phyloP scores from a whole-genome alignment of 768 basidiomycete species.

The Phylloporus arenicola region DNA sequence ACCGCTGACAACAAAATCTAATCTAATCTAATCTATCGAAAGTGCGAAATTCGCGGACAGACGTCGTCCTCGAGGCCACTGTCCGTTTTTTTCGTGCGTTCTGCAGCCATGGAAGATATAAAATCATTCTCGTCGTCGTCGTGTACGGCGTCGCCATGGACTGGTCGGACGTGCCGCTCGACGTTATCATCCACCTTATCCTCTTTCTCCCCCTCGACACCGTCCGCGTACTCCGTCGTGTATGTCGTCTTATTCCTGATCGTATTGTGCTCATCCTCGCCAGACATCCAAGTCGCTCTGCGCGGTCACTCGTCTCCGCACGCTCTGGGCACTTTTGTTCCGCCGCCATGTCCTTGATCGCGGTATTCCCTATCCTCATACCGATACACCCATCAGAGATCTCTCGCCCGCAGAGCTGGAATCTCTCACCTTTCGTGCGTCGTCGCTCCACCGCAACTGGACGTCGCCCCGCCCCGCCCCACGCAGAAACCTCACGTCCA shows the following conservation, averaged over 20 bases:
- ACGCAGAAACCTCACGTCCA: slow-evolving; percentile 24
- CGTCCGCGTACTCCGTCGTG: slow-evolving; percentile 45
- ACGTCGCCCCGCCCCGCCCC: slow-evolving; percentile 34
- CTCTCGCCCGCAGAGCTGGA: slow-evolving; percentile 46
- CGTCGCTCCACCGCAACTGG: slow-evolving; percentile 49
- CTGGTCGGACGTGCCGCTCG: slow-evolving; percentile 32
- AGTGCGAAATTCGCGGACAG: slow-evolving; percentile 19
- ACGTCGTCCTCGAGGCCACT: neutral
- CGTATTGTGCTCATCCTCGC: neutral
- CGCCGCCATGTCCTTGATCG: slow-evolving; percentile 36
- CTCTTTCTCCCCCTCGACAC: slow-evolving; percentile 37
- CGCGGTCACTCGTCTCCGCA: slow-evolving; percentile 40
- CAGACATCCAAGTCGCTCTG: slow-evolving; percentile 46
- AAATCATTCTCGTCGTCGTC: neutral
- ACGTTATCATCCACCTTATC: slow-evolving; percentile 47
- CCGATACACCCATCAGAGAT: slow-evolving; percentile 21
- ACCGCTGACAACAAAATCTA: neutral
- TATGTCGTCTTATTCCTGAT: slow-evolving; percentile 18
- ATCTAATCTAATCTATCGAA: slow-evolving; percentile 14
- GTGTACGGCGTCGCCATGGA: neutral
- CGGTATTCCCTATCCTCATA: slow-evolving; percentile 45
- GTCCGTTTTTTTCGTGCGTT: slow-evolving; percentile 22
- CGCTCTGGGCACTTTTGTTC: slow-evolving; percentile 48
- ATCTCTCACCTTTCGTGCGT: slow-evolving; percentile 32
- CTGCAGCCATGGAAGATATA: neutral